A percentile compares a stretch with the other conserved stretches of the same genome.
These are phyloP conservation scores for Xylaria flabelliformis DNA, from an alignment of 495 filamentous ascomycete species.

Conservation along the genomic window DNA sequence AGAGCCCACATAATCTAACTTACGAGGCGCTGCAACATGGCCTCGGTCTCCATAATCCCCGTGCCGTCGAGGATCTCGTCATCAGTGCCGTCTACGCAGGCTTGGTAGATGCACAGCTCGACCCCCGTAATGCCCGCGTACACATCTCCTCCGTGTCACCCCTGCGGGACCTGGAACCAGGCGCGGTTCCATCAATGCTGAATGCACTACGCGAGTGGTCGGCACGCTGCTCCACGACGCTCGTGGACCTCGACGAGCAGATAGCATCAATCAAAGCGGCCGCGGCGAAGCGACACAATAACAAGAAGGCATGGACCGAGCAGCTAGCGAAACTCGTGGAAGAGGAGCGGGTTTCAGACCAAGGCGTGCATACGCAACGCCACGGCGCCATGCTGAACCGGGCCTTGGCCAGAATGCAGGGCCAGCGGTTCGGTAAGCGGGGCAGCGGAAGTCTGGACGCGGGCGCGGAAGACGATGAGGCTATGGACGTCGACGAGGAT, in stretches of 20 bases:
- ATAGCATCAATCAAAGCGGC: slow-evolving; percentile 63
- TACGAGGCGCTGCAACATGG: slow-evolving; percentile 70
- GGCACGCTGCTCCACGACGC: slow-evolving; percentile 73
- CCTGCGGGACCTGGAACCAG: slow-evolving; percentile 81
- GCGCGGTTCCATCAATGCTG: slow-evolving; percentile 70
- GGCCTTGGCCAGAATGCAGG: slow-evolving; percentile 30
- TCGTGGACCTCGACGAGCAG: slow-evolving; percentile 75
- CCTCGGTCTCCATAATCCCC: slow-evolving; percentile 69
- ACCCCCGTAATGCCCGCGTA: slow-evolving; percentile 73
- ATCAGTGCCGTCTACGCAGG: slow-evolving; percentile 88
- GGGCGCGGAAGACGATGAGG: slow-evolving; percentile 60
- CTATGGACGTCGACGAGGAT: slow-evolving; percentile 65
- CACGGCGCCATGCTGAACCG: slow-evolving; percentile 34
- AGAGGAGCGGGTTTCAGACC: slow-evolving; percentile 51
- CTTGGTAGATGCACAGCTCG: slow-evolving; percentile 80
- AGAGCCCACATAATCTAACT: slow-evolving; percentile 65
- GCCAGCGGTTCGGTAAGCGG: slow-evolving; percentile 46
- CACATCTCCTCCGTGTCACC: slow-evolving; percentile 80
- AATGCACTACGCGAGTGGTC: slow-evolving; percentile 75
- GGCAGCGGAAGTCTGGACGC: slow-evolving; percentile 54
- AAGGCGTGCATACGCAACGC: slow-evolving; percentile 49
- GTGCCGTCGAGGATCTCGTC: slow-evolving; percentile 87
- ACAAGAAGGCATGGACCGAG: slow-evolving; percentile 54
- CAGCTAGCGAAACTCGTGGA: slow-evolving; percentile 55
- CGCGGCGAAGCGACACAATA: slow-evolving; percentile 61